Percentiles rank a stretch among this genome's conserved stretches.
Conservation (phyloP, 495 filamentous ascomycete genomes). For the Aspergillus ellipticus region DNA sequence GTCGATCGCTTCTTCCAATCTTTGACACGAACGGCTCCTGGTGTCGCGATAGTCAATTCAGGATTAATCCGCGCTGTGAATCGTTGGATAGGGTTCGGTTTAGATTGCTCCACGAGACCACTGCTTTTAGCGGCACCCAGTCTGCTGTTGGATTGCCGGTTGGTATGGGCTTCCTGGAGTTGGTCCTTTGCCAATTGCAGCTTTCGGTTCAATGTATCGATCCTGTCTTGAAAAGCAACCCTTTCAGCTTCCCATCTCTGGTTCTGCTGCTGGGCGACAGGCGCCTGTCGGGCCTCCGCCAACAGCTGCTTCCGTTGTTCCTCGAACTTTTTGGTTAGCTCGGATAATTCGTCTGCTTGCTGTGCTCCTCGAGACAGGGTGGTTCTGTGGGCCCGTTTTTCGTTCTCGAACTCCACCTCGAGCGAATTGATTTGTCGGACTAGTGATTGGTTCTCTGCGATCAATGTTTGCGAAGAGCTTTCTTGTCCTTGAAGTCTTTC, state of each 20-base stretch:
- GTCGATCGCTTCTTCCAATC: conserved; percentile 47
- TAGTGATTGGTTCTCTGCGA: conserved; percentile 71
- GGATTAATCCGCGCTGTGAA: conserved; percentile 44
- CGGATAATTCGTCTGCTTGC: conserved; percentile 42
- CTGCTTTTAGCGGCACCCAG: conserved; percentile 1
- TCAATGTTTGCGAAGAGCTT: conserved; percentile 57
- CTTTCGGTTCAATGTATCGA: conserved; percentile 65
- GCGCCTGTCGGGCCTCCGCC: conserved; percentile 29
- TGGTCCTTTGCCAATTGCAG: conserved; percentile 62
- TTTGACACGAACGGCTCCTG: conserved; percentile 56
- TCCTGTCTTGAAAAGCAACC: conserved; percentile 58
- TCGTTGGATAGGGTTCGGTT: conserved; percentile 28
- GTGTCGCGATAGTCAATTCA: conserved; percentile 60
- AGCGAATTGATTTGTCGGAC: conserved; percentile 69
- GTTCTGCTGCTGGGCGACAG: conserved; percentile 27
- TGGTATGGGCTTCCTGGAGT: conserved; percentile 55
- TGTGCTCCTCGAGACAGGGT: conserved; percentile 48
- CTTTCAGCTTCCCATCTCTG: conserved; percentile 53
- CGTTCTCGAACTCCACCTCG: conserved; percentile 75
- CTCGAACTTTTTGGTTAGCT: conserved; percentile 38
- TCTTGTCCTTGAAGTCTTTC: conserved; percentile 73
- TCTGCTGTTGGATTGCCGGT: conserved; percentile 42
- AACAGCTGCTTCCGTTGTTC: conserved; percentile 40
- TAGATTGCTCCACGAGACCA: conserved; percentile 21
- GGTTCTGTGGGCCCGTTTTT: conserved; percentile 65